Evolutionary conservation across 1,284 basidiomycete genomes (phyloP), one percentile per base, ranked within the genome.

Genomic region (Neonothopanus nambi): DNA sequence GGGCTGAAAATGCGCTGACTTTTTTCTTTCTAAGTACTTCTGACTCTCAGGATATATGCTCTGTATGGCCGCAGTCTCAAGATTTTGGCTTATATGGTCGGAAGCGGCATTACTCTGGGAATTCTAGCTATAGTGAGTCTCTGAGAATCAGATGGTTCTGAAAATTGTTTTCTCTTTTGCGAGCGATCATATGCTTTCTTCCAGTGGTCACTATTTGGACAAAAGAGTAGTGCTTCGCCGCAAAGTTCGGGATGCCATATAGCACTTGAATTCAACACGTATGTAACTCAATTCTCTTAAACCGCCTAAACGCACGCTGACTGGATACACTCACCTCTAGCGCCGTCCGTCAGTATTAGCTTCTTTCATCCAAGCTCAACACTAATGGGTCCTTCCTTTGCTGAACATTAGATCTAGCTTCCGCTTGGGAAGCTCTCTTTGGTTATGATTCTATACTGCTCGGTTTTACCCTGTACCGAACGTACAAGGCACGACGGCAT

Each of bases 361-460:
- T 30, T 23, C 30, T 15, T 18, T 43, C 21, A 20, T 18, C 8
- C 21, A 33, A n/a, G 3, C 8, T 30, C 33, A 7, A 37, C 13
- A 23, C 24, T 28, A 8, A 24, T 12, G 2, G 33, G 11, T 47
- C 33, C 24, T 20, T 1, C 24, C 20, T 12, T 17, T 23, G 6
- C 9, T 23, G 6, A 1, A 21, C 13, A n/a, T 3, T 20, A 61
- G 60, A 57, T 48, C 45, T 62, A 21, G 59, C 56, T 3, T 37
- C 28, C 1, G 47, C 57, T 18, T 61, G 61, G 61, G 56, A 56
- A 26, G 55, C 51, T n/a, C 52, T 63, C 7, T 59, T 61, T 28
- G 54, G 37, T n/a, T 63, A 60, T 26, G 61, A 63, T 42, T 12
- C 57, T 5, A 51, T 61, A 17, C 45, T 63, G 5, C 59, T 63